A percentile compares a stretch with the other conserved stretches of the same genome.
Conservation (phyloP, 441 rosid genomes). For the Populus hybrid region DNA sequence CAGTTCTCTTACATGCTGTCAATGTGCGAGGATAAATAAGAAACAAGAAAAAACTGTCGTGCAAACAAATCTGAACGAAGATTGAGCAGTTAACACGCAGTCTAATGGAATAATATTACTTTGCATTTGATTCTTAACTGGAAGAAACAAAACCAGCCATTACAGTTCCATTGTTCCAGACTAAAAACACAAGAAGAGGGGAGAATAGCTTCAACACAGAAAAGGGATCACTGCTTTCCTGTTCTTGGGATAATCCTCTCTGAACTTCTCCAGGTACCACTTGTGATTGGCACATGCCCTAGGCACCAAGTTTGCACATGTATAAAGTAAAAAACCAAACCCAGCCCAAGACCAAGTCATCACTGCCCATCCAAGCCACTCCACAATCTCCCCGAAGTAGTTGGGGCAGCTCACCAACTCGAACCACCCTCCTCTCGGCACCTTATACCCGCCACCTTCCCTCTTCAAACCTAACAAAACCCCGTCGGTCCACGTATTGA, state of each 20-base stretch:
- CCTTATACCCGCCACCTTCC: conserved; percentile 57
- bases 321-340: conserved; percentile 57
- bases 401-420: conserved; percentile 79
- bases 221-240: conserved; percentile 81
- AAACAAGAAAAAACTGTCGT: not conserved
- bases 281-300: conserved; percentile 60
- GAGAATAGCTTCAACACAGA: not conserved
- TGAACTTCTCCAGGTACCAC: conserved; percentile 76
- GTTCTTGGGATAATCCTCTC: conserved; percentile 59
- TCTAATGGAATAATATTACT: not conserved
- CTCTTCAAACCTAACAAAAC: conserved; percentile 51
- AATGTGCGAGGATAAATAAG: too few relatives aligned
- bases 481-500: conserved; percentile 57
- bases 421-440: conserved; percentile 49
- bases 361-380: conserved; percentile 87
- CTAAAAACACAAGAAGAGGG: conserved; percentile 28
- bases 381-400: conserved; percentile 72
- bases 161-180: conserved; percentile 51
- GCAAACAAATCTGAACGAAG: not conserved
- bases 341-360: conserved; percentile 92
- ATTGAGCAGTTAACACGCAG: not conserved
- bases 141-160: not conserved
- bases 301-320: conserved; percentile 73
- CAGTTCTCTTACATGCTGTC: not conserved
- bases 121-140: not conserved